These are phyloP conservation scores for Lichtheimia hyalospora DNA, from an alignment of 371 early-diverging fungal species.

Conservation along the genomic window DNA sequence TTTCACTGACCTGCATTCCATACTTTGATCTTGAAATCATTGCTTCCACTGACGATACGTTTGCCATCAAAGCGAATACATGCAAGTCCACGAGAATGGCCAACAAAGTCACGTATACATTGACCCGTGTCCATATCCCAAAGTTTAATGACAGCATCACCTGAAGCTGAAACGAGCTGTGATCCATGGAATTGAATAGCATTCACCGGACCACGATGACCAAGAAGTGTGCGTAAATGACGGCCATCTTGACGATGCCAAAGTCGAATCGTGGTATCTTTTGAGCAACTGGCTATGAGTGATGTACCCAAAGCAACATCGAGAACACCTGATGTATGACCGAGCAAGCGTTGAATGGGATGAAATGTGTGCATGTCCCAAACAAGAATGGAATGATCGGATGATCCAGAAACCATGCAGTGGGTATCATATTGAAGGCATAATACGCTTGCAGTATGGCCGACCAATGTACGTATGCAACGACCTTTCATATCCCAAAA, in stretches of 20 bases:
- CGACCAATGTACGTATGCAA: constrained; percentile 71
- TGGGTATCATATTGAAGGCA: constrained; percentile 83
- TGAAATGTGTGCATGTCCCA: constrained; percentile 74
- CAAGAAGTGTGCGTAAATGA: constrained; percentile 65
- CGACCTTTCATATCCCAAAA: constrained; percentile 66
- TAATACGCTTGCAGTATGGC: constrained; percentile 90
- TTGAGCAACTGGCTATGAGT: constrained; percentile 86
- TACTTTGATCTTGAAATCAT: constrained; percentile 91
- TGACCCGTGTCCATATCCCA: constrained; percentile 82
- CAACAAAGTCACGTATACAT: constrained; percentile 65
- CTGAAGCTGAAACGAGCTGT: constrained; percentile 82
- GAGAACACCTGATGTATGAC: constrained; percentile 78
- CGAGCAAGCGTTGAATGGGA: constrained; percentile 22
- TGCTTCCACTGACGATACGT: constrained; percentile 88
- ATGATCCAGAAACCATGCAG: constrained; percentile 88
- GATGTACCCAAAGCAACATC: constrained; percentile 77
- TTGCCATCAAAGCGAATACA: constrained; percentile 93
- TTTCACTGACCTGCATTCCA: constrained; percentile 75
- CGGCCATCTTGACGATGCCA: constrained; percentile 68
- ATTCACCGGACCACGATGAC: constrained; percentile 89
- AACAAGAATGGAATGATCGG: constrained; percentile 85
- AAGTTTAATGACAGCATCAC: constrained; percentile 83
- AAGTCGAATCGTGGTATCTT: constrained; percentile 88
- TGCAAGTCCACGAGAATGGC: constrained; percentile 85
- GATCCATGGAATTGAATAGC: constrained; percentile 73